Base-by-base conservation (phyloP, 164 flowering plant species). In the Chloranthus sessilifolius region DNA sequence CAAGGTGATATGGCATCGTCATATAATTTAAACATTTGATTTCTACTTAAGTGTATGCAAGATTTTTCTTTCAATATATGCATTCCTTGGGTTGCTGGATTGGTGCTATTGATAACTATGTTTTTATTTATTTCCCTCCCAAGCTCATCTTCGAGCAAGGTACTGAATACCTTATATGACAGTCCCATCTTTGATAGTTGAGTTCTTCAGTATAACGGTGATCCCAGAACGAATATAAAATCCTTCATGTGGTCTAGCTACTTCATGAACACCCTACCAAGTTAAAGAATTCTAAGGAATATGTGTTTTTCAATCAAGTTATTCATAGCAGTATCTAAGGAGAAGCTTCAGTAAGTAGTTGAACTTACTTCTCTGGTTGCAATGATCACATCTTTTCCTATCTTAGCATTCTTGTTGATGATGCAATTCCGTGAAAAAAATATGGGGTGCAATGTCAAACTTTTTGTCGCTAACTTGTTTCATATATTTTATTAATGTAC, bases 381-480 rank as follows among this genome's bases (percentile, higher is more conserved):
- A 24, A 91, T 81, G 51, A 85, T 44, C 65, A 88, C 96, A 37
- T 91, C 66, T 65, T 48, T 85, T 60, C 98, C 96, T 4, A 91
- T 91, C 79, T 76, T 88, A 27, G 96, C 92, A 65, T 91, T 91
- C 88, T 81, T 91, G 79, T 91, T 96, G 23, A 91, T 83, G 28
- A 91, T 88, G 72, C 96, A 91, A 48, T 88, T 85, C 81, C 98
- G 88, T 46, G 50, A 61, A 38, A 8, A 65, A 60, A 17, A 53
- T 17, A 21, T 21, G 21, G 19, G 19, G 21, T 3, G 22, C n/a
- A 44, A 10, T 2, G 19, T 44, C 16, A 44, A 29, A n/a, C 25
- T 35, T 24, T 37, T 24, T n/a, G n/a, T n/a, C n/a, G n/a, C n/a
- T n/a, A n/a, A n/a, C n/a, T n/a, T n/a, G n/a, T n/a, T 35, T 21